Evolutionary conservation across 2,329 filamentous ascomycete genomes (phyloP).

Genomic region (Cryphonectria nitschkei): DNA sequence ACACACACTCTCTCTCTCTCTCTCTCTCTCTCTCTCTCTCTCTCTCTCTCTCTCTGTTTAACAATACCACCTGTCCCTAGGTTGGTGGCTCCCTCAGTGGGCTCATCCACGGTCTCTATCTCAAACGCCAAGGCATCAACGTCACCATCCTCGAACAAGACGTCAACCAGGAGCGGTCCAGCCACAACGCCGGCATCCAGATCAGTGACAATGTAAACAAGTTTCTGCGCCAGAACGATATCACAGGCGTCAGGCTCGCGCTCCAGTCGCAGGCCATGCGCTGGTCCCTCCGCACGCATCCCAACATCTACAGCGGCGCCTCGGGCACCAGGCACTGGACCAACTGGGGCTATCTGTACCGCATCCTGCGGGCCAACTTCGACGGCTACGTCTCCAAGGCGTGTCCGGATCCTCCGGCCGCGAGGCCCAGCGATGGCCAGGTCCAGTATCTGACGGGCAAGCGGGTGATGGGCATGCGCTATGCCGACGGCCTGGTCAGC

Average conservation of each 20-base stretch:
- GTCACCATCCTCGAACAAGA: constrained; percentile 45
- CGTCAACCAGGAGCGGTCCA: constrained; percentile 39
- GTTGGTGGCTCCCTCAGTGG: constrained; percentile 43
- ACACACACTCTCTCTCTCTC: background rate
- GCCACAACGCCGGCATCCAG: constrained; percentile 46
- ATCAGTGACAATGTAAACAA: constrained; percentile 39
- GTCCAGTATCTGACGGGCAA: constrained; percentile 33
- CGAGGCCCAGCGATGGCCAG: constrained; percentile 30
- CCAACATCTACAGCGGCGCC: constrained; percentile 19
- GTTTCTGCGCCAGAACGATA: constrained; percentile 41
- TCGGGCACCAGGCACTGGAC: constrained; percentile 40
- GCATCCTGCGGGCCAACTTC: constrained; percentile 44
- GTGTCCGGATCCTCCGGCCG: constrained; percentile 31
- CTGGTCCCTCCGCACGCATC: constrained; percentile 29
- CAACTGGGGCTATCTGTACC: constrained; percentile 46
- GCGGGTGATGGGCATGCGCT: constrained; percentile 31
- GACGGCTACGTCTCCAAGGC: constrained; percentile 39
- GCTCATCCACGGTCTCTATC: constrained; percentile 38
- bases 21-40: no score
- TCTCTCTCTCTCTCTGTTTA: no score
- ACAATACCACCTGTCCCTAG: constrained; percentile 19
- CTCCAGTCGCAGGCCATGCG: constrained; percentile 22
- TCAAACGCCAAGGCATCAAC: constrained; percentile 41
- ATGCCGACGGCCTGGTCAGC: constrained; percentile 25
- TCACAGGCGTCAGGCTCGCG: constrained; percentile 32